Base-by-base conservation (phyloP, 306 rosid genomes). In the Acacia crassicarpa region DNA sequence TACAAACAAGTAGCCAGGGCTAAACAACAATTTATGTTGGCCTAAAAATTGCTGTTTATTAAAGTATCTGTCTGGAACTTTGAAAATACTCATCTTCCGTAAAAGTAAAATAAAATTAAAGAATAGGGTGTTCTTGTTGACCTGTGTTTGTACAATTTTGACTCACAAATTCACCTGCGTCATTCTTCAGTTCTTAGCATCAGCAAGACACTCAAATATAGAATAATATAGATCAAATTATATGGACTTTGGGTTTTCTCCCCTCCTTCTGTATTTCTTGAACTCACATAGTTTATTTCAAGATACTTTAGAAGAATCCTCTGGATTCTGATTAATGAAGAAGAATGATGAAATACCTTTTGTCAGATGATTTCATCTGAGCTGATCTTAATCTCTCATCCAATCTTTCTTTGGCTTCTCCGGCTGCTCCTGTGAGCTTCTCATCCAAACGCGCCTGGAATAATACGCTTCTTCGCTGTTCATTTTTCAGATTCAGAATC, bases 341-440 rank as follows among this genome's bases (percentile, higher is more conserved):
- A 27, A 10, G 19, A 61, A 25, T 23, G 0, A 9, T 27, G 67
- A 62, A 62, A 62, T 62, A 62, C 67, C 67, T 62, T 74, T 56
- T 75, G 78, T 76, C 76, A 63, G 86, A 77, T 27, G 90, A 75
- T 83, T 82, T 87, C 82, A 85, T 62, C 6, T 62, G 38, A 13
- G 35, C 38, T 14, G 67, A 61, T 61, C 67, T 85, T 43, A 94
- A 73, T 86, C 88, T 94, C 59, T 84, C 90, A 87, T 94, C 94
- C 61, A 94, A 83, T 83, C 98, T 89, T 45, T 82, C 91, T 77
- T 86, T 94, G 68, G 97, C 97, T 80, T 87, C 92, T 87, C 89
- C 89, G 40, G 93, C 98, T 65, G 67, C 89, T 59, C 73, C 89
- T 7, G 82, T 93, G 81, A 92, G 86, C 65, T 78, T 83, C 61